Conservation (phyloP, 768 basidiomycete species). For the Boletus rubroflammeus region DNA sequence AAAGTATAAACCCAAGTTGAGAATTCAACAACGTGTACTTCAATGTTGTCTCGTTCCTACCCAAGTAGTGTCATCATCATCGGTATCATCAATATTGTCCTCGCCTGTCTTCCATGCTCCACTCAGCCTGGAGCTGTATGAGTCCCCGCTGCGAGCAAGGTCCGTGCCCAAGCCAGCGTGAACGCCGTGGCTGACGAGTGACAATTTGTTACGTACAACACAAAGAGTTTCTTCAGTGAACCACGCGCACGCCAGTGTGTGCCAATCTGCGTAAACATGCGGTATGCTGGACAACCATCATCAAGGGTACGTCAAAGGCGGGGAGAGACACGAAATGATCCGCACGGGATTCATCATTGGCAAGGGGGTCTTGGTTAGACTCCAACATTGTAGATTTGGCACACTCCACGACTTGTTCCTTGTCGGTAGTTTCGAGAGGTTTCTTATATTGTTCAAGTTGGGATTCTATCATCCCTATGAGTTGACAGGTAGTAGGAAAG, state of each 20-base stretch:
- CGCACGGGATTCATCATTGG: background rate
- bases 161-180: background rate
- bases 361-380: background rate
- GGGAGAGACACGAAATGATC: background rate
- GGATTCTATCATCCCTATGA: background rate
- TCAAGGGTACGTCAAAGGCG: background rate
- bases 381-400: background rate
- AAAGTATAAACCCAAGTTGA: background rate
- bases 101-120: background rate
- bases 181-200: background rate
- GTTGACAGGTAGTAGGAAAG: background rate
- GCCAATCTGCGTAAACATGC: background rate
- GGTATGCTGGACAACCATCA: background rate
- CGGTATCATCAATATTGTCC: background rate
- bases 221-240: conserved; percentile 5
- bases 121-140: conserved; percentile 10
- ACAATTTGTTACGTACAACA: conserved; percentile 2
- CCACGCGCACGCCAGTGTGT: background rate
- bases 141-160: conserved; percentile 5
- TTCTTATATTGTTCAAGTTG: background rate
- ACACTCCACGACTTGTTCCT: background rate
- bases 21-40: background rate
- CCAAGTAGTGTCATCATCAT: conserved; percentile 5
- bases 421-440: background rate
- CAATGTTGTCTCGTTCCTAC: background rate